Conservation (phyloP, 805 yeast species). For the Brettanomyces naardenensis region DNA sequence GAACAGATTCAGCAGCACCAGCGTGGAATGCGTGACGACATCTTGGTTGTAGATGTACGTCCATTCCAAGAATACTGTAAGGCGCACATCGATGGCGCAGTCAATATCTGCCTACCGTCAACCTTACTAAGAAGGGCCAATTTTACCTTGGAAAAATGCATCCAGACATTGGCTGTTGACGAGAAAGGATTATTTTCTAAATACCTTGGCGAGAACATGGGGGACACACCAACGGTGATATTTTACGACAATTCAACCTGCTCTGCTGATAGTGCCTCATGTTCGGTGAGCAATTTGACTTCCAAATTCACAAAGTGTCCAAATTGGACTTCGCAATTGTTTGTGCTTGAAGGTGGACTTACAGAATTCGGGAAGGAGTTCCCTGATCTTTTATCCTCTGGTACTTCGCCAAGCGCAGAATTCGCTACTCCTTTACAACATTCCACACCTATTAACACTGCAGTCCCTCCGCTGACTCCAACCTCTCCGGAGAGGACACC, state of each 20-base stretch:
- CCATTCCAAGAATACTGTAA: constrained; percentile 69
- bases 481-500: background rate
- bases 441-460: background rate
- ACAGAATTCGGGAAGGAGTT: constrained; percentile 25
- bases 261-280: constrained; percentile 25
- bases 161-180: constrained; percentile 48
- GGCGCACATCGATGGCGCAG: constrained; percentile 49
- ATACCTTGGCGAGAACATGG: constrained; percentile 22
- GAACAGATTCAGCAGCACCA: background rate
- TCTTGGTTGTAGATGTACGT: constrained; percentile 65
- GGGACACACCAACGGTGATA: constrained; percentile 34
- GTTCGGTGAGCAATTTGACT: constrained; percentile 37
- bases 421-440: background rate
- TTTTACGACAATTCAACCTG: constrained; percentile 42
- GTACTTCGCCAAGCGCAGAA: constrained; percentile 10
- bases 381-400: constrained; percentile 22
- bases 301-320: constrained; percentile 37
- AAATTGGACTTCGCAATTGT: constrained; percentile 33
- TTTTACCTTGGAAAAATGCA: constrained; percentile 56
- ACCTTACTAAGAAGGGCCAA: constrained; percentile 72
- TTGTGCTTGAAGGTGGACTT: constrained; percentile 36
- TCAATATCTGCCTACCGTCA: constrained; percentile 84
- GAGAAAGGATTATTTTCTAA: constrained; percentile 38
- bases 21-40: constrained; percentile 10
- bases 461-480: background rate